Base-by-base conservation (phyloP, 2,329 filamentous ascomycete species). In the Colletotrichum australisinense region DNA sequence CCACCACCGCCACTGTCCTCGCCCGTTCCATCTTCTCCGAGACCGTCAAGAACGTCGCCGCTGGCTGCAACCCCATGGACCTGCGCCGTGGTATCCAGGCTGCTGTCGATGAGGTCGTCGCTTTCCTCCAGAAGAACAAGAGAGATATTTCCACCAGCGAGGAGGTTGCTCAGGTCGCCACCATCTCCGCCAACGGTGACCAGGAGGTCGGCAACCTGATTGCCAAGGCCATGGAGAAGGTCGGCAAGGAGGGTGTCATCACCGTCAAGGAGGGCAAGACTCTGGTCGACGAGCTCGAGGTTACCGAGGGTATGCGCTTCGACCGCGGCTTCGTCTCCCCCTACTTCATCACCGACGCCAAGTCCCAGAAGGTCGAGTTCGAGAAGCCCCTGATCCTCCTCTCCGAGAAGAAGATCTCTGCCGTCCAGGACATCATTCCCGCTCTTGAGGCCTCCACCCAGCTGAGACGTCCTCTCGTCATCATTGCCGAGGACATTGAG, bases 211-310 rank as follows among this genome's bases (percentile, higher is more conserved):
- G 97, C 80, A 93, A 95, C 87, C 91, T 99, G 83, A 97, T 99
- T 84, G 95, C 97, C 83, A 98, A 92, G 83, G 97, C 97, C 79
- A 99, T 99, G 97, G 97, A 99, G 91, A 98, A 97, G 91, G 97
- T 99, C 76, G 97, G 97, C 86, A 99, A 99, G 91, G 97, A 99
- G 89, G 97, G 97, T 89, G 97, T 99, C 82, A 99, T 99, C 85
- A 99, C 97, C 72, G 96, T 98, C 82, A 99, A 99, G 93, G 97
- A 99, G 90, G 97, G 97, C 84, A 99, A 98, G 93, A 98, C 97
- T 74, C 93, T 97, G 82, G 92, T 94, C 80, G 97, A 99, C 79
- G 97, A 99, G 91, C 93, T 99, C 69, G 97, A 99, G 88, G 93
- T 99, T 75, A 99, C 97, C 73, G 97, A 99, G 93, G 97, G 97